Conservation (phyloP, 441 rosid genomes). For the Populus hybrid region DNA sequence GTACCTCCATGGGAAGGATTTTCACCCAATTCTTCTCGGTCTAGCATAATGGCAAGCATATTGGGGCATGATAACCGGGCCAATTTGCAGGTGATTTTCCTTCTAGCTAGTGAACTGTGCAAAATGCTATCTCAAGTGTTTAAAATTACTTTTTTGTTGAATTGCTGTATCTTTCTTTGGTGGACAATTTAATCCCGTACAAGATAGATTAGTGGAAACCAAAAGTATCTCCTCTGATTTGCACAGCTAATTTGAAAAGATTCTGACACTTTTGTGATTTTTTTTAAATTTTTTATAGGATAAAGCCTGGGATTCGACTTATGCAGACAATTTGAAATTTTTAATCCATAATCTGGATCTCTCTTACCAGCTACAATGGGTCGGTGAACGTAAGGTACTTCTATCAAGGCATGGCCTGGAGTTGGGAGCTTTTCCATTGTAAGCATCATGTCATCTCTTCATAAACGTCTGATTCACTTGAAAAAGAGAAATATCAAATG, state of each 20-base stretch:
- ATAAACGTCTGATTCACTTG: neutral
- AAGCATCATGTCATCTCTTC: slow-evolving; percentile 16
- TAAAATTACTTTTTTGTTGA: neutral
- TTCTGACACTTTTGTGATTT: neutral
- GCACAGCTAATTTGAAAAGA: slow-evolving; percentile 17
- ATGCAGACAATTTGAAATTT: slow-evolving; percentile 47
- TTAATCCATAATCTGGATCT: slow-evolving; percentile 73
- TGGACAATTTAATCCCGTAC: neutral
- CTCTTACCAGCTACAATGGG: slow-evolving; percentile 82
- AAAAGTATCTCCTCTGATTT: slow-evolving; percentile 11
- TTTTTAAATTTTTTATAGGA: slow-evolving; percentile 31
- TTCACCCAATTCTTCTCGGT: slow-evolving; percentile 66
- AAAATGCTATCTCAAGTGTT: slow-evolving; percentile 35
- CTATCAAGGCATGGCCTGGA: slow-evolving; percentile 63
- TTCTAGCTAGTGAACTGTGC: slow-evolving; percentile 9
- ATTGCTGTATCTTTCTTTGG: neutral
- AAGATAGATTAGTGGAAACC: neutral
- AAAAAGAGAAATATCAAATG: neutral
- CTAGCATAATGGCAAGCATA: slow-evolving; percentile 75
- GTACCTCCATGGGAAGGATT: slow-evolving; percentile 93
- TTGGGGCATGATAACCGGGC: slow-evolving; percentile 46
- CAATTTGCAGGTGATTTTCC: slow-evolving; percentile 47
- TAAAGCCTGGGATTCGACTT: slow-evolving; percentile 33
- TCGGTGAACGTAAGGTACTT: slow-evolving; percentile 50
- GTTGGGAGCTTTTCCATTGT: slow-evolving; percentile 65